phyloP scores from a whole-genome alignment of 2,329 filamentous ascomycete species.

The Penicillium sumatraense region DNA sequence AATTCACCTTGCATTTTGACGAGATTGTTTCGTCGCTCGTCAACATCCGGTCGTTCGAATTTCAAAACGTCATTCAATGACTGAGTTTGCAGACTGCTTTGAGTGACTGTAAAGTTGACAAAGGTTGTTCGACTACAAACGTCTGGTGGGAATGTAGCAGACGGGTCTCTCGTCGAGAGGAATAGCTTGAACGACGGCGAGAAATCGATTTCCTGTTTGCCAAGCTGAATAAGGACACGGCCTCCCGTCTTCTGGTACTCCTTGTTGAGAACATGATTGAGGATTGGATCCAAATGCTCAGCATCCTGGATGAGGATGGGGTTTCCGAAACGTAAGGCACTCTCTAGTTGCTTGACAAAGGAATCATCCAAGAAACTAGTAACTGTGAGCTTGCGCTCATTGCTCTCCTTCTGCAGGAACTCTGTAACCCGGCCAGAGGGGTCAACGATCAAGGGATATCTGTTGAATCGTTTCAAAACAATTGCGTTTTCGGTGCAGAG shows the following conservation, averaged over 20 bases:
- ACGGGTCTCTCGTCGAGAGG: conserved; percentile 92
- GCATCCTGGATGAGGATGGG: conserved; percentile 98
- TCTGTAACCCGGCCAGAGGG: conserved; percentile 93
- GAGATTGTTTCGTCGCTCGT: conserved; percentile 92
- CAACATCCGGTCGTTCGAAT: conserved; percentile 94
- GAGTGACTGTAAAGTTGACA: conserved; percentile 98
- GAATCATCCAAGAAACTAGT: conserved; percentile 98
- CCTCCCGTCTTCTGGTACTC: conserved; percentile 99
- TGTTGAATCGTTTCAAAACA: conserved; percentile 95
- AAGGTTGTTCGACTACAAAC: conserved; percentile 98
- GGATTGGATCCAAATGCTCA: conserved; percentile 92
- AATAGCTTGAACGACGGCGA: conserved; percentile 96
- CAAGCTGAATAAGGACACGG: conserved; percentile 95
- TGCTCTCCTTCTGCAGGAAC: conserved; percentile 93
- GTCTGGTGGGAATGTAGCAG: conserved; percentile 91
- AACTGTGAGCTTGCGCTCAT: conserved; percentile 89
- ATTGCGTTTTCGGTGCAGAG: conserved; percentile 99
- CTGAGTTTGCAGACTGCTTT: conserved; percentile 97
- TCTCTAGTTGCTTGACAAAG: conserved; percentile 97
- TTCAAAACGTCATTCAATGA: conserved; percentile 97
- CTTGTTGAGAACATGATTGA: conserved; percentile 98
- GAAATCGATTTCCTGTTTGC: conserved; percentile 99
- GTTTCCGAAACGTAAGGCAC: conserved; percentile 94
- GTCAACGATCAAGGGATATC: conserved; percentile 97
- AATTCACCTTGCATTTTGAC: conserved; percentile 99